phyloP scores from a whole-genome alignment of 1,139 yeast species.

The Spencermartinsiella ligniputridi region DNA sequence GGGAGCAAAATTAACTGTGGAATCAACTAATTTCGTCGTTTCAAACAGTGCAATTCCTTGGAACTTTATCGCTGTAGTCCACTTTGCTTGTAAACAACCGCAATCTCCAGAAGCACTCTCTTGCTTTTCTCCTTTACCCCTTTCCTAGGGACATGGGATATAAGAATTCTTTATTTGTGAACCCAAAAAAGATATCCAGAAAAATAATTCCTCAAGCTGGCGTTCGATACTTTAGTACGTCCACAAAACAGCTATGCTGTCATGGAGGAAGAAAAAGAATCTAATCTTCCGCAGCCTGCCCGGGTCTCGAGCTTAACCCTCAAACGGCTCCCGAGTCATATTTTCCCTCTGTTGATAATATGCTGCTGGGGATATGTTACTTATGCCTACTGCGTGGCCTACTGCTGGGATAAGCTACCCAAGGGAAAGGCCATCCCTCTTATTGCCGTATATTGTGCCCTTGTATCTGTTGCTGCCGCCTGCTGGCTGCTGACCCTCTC shows the following conservation, averaged over 20 bases:
- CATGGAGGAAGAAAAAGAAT: not conserved
- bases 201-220: too few species aligned
- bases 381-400: slow-evolving; percentile 35
- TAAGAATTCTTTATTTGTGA: too few species aligned
- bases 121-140: too few species aligned
- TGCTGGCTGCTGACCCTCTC: slow-evolving; percentile 27
- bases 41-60: too few species aligned
- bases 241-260: not conserved
- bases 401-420: slow-evolving; percentile 30
- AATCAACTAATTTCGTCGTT: too few species aligned
- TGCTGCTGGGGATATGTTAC: slow-evolving; percentile 30
- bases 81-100: too few species aligned
- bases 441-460: slow-evolving; percentile 23
- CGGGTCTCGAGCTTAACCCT: not conserved
- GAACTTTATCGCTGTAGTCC: too few species aligned
- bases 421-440: slow-evolving; percentile 32
- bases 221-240: too few species aligned
- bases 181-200: too few species aligned
- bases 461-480: slow-evolving; percentile 18
- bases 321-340: not conserved
- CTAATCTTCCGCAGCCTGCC: not conserved
- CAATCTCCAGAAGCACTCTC: too few species aligned
- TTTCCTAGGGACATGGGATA: too few species aligned
- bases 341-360: slow-evolving; percentile 24
- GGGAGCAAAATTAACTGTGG: too few species aligned